Evolutionary conservation across 2,329 filamentous ascomycete genomes (phyloP).

Genomic region (Epichloe coenophiala): DNA sequence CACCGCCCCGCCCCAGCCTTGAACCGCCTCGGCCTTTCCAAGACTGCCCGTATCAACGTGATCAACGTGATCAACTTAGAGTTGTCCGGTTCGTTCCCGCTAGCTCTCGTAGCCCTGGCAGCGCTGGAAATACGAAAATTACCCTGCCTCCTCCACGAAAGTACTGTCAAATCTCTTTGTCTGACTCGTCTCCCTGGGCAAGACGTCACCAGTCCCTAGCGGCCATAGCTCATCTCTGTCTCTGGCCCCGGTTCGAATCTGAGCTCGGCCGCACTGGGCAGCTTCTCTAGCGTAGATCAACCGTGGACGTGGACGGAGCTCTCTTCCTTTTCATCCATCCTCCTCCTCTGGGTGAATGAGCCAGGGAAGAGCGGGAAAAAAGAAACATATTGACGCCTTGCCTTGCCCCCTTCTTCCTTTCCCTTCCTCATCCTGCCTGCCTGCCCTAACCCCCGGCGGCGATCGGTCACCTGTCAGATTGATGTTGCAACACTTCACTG

Average conservation of each 20-base stretch:
- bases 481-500: neutral
- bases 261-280: neutral
- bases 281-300: neutral
- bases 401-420: neutral
- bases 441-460: neutral
- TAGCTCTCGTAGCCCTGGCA: neutral
- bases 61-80: too few species aligned
- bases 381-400: neutral
- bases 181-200: conserved; percentile 7
- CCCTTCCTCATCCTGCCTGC: neutral
- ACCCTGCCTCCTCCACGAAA: neutral
- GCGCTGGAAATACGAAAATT: too few species aligned
- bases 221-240: conserved; percentile 2
- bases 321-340: neutral
- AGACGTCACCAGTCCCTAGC: neutral
- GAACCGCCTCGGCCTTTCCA: too few species aligned
- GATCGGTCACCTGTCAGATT: neutral
- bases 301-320: too few species aligned
- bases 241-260: neutral
- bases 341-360: neutral
- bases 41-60: too few species aligned
- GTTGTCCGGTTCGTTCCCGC: neutral
- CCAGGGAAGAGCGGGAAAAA: neutral
- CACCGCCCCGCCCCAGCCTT: too few species aligned
- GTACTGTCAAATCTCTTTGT: conserved; percentile 7